These are phyloP conservation scores for Epichloe brachyelytri DNA, from an alignment of 2,329 filamentous ascomycete species.

Conservation along the genomic window DNA sequence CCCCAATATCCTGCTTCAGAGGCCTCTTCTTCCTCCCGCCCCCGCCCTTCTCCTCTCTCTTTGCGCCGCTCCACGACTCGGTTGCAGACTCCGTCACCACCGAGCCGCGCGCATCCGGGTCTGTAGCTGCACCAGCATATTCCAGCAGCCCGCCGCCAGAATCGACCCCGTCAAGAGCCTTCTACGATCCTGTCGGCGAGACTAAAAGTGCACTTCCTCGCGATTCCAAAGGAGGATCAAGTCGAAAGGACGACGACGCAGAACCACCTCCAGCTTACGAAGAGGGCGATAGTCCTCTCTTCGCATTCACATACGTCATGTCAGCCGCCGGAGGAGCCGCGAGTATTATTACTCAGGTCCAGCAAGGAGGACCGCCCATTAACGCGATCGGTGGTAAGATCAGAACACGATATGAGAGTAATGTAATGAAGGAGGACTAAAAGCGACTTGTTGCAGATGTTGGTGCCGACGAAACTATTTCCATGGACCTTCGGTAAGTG, in stretches of 20 bases:
- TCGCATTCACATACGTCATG: slow-evolving; percentile 94
- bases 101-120: slow-evolving; percentile 21
- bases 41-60: slow-evolving; percentile 50
- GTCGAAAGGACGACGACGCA: slow-evolving; percentile 66
- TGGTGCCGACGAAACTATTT: slow-evolving; percentile 84
- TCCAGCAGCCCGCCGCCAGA: slow-evolving; percentile 23
- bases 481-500: slow-evolving; percentile 77
- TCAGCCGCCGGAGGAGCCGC: slow-evolving; percentile 90
- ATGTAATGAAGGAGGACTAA: neutral
- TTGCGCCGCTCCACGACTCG: slow-evolving; percentile 27
- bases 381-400: slow-evolving; percentile 72
- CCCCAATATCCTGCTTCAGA: slow-evolving; percentile 47
- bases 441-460: slow-evolving; percentile 41
- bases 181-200: slow-evolving; percentile 48
- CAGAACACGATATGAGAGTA: neutral
- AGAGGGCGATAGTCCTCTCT: slow-evolving; percentile 84
- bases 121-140: slow-evolving; percentile 43
- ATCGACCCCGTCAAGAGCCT: slow-evolving; percentile 24
- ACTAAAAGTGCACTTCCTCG: slow-evolving; percentile 75
- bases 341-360: slow-evolving; percentile 98
- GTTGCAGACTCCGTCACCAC: slow-evolving; percentile 14
- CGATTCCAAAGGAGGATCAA: slow-evolving; percentile 65
- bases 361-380: slow-evolving; percentile 80
- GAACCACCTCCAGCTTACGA: slow-evolving; percentile 95
- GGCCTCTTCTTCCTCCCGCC: slow-evolving; percentile 38